Conservation (phyloP, 169 alveolate species). For the Eimeria brunetti region DNA sequence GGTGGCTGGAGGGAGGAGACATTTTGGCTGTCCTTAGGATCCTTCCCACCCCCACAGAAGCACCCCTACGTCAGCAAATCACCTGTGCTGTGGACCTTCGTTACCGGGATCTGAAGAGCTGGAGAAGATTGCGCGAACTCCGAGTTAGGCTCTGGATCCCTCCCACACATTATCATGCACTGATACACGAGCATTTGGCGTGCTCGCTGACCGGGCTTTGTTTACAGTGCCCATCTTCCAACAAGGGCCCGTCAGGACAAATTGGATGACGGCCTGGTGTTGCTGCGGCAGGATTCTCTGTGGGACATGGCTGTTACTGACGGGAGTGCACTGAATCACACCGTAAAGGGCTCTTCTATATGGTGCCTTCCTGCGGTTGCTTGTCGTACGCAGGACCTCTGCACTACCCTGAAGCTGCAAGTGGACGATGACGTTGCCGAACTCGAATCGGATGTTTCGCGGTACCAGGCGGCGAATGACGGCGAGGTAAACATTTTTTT, state of each 20-base stretch:
- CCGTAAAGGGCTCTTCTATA: not conserved
- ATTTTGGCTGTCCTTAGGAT: constrained; percentile 12
- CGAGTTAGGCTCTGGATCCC: constrained; percentile 23
- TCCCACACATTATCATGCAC: not conserved
- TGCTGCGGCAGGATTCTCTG: not conserved
- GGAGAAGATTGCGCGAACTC: constrained; percentile 29
- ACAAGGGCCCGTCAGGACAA: not conserved
- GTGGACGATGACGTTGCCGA: constrained; percentile 61
- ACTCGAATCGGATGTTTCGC: not conserved
- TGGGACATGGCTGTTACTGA: not conserved
- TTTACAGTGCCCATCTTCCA: not conserved
- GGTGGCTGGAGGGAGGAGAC: constrained; percentile 33
- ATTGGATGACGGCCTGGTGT: not conserved
- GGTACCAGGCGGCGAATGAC: not conserved
- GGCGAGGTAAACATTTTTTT: constrained; percentile 17
- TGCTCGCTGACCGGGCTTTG: not conserved
- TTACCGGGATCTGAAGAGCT: constrained; percentile 57
- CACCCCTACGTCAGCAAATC: constrained; percentile 30
- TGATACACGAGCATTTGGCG: not conserved
- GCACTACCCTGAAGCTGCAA: constrained; percentile 9
- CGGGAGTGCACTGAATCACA: not conserved
- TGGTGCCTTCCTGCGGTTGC: not conserved
- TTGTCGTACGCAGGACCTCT: constrained; percentile 25
- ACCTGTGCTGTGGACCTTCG: constrained; percentile 52
- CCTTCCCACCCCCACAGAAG: constrained; percentile 1